Percentiles rank a stretch among this genome's conserved stretches.
phyloP scores from a whole-genome alignment of 768 basidiomycete genomes.

The Suillus brevipes region DNA sequence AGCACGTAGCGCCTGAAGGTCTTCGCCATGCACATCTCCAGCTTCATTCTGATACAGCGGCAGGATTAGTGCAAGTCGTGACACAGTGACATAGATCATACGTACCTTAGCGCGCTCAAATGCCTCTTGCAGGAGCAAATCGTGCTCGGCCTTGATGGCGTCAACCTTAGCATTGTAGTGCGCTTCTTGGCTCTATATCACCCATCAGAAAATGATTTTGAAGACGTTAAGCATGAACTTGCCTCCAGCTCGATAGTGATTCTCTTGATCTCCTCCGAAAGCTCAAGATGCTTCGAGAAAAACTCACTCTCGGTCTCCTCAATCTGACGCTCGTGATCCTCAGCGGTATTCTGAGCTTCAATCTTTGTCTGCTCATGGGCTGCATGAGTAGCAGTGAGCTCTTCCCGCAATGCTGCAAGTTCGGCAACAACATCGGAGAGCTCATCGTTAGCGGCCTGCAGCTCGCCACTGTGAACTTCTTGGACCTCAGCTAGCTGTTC shows the following conservation, averaged over 20 bases:
- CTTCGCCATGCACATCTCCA: conserved; percentile 63
- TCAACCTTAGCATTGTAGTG: conserved; percentile 69
- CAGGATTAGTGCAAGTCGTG: background rate
- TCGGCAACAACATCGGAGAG: conserved; percentile 45
- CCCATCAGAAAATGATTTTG: conserved; percentile 1
- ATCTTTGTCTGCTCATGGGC: conserved; percentile 51
- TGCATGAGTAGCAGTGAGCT: conserved; percentile 45
- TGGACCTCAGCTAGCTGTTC: conserved; percentile 42
- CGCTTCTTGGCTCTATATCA: conserved; percentile 61
- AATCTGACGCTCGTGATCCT: conserved; percentile 48
- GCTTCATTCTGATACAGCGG: conserved; percentile 58
- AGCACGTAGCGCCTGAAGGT: conserved; percentile 68
- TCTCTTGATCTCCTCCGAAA: conserved; percentile 54
- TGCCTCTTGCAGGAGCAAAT: conserved; percentile 59
- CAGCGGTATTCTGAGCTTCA: conserved; percentile 45
- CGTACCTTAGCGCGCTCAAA: conserved; percentile 78
- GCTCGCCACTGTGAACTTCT: conserved; percentile 45
- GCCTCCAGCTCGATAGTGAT: conserved; percentile 70
- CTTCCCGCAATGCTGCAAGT: conserved; percentile 45
- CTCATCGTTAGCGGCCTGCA: conserved; percentile 45
- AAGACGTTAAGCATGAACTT: conserved; percentile 17
- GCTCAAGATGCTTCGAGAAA: conserved; percentile 48
- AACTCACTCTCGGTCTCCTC: conserved; percentile 53
- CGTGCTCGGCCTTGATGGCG: conserved; percentile 64
- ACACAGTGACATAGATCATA: background rate